phyloP scores from a whole-genome alignment of 164 flowering plant genomes.

The Santalum album region DNA sequence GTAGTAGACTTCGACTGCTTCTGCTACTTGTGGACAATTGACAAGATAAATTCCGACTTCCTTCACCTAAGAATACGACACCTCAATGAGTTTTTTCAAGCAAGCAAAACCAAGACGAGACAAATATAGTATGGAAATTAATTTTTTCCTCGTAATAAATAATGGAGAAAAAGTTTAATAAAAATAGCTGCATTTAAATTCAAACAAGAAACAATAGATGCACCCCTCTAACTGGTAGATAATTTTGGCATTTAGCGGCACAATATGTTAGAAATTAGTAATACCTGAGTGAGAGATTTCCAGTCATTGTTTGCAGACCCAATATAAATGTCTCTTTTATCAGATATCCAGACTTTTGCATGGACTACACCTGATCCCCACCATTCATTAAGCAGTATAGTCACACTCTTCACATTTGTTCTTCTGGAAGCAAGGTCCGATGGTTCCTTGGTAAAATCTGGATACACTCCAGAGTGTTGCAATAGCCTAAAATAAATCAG shows the following conservation, averaged over 20 bases:
- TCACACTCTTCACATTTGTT: constrained; percentile 71
- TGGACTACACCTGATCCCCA: constrained; percentile 95
- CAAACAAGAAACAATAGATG: too few relatives aligned
- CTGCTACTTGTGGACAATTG: constrained; percentile 61
- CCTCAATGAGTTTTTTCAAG: background rate
- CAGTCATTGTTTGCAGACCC: constrained; percentile 99
- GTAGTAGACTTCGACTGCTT: constrained; percentile 49
- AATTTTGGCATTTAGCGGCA: background rate
- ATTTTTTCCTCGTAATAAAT: too few relatives aligned
- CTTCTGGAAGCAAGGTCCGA: constrained; percentile 69
- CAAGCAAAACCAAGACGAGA: background rate
- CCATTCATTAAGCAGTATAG: constrained; percentile 63
- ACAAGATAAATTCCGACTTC: constrained; percentile 83
- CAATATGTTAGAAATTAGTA: background rate
- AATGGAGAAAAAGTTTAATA: too few relatives aligned
- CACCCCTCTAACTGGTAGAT: too few relatives aligned
- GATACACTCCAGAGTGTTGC: constrained; percentile 88
- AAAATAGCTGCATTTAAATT: too few relatives aligned
- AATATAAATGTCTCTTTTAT: constrained; percentile 60
- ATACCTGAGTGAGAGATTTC: constrained; percentile 95
- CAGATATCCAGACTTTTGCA: constrained; percentile 94
- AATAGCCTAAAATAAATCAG: constrained; percentile 43
- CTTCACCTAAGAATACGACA: constrained; percentile 57
- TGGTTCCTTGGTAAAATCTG: constrained; percentile 70
- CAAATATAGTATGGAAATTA: background rate